phyloP scores from a whole-genome alignment of 2,329 filamentous ascomycete genomes.

The Phialophora expanda region DNA sequence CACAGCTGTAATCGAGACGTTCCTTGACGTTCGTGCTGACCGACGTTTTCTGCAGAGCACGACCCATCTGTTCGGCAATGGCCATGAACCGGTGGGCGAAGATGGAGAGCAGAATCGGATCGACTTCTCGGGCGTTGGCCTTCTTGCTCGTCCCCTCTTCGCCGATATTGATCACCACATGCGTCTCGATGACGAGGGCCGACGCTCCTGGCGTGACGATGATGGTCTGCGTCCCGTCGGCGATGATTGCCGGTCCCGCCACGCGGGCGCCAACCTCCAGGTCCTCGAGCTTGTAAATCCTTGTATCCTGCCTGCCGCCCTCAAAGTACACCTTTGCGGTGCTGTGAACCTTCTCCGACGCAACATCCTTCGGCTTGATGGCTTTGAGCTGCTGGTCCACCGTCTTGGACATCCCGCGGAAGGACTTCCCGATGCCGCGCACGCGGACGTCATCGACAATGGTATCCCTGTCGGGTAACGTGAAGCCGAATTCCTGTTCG shows the following conservation, averaged over 20 bases:
- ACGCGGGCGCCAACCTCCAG: constrained; percentile 74
- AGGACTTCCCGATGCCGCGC: constrained; percentile 86
- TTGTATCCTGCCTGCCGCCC: constrained; percentile 75
- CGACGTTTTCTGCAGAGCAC: constrained; percentile 61
- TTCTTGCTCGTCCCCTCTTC: constrained; percentile 50
- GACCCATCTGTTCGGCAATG: constrained; percentile 65
- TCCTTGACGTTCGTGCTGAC: constrained; percentile 77
- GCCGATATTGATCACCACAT: constrained; percentile 84
- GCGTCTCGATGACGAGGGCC: constrained; percentile 80
- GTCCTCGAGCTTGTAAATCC: constrained; percentile 80
- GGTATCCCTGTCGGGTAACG: constrained; percentile 80
- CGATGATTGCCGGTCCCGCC: constrained; percentile 81
- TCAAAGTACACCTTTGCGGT: constrained; percentile 80
- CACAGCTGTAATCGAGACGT: constrained; percentile 77
- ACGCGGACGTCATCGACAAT: constrained; percentile 90
- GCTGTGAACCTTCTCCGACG: constrained; percentile 68
- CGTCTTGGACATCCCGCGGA: constrained; percentile 76
- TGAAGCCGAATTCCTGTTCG: constrained; percentile 92
- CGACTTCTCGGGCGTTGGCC: constrained; percentile 44
- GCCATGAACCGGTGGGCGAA: constrained; percentile 65
- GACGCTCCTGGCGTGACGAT: constrained; percentile 80
- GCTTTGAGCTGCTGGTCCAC: constrained; percentile 81
- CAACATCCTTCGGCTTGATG: constrained; percentile 64
- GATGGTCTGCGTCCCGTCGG: constrained; percentile 78
- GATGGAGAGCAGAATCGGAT: constrained; percentile 61